A percentile compares a stretch with the other conserved stretches of the same genome.
Conservation (phyloP, 306 rosid species). For the Castanea mollissima region DNA sequence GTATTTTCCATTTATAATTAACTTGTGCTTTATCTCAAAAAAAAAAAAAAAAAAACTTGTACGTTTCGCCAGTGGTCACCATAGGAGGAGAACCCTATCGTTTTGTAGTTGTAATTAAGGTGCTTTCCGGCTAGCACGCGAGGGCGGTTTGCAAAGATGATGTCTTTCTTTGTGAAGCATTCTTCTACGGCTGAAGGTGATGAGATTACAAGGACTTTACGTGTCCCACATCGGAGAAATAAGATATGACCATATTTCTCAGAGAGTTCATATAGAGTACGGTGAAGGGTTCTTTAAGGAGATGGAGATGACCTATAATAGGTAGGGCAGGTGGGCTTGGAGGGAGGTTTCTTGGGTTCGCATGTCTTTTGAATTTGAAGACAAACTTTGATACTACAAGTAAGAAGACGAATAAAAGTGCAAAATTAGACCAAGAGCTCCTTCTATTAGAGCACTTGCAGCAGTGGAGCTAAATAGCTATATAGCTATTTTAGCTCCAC, state of each 20-base stretch:
- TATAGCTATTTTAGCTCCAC: too few species aligned
- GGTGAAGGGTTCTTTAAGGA: slow-evolving; percentile 32
- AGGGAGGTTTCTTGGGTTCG: slow-evolving; percentile 13
- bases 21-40: too few species aligned
- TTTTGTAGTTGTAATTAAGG: slow-evolving; percentile 22
- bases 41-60: too few species aligned
- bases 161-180: slow-evolving; percentile 33
- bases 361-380: too few species aligned
- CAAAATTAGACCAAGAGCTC: background rate
- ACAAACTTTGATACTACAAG: background rate
- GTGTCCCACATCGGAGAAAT: slow-evolving; percentile 24
- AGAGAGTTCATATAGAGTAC: slow-evolving; percentile 9
- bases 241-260: slow-evolving; percentile 23
- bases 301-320: slow-evolving; percentile 38
- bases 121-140: slow-evolving; percentile 6
- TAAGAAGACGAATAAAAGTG: background rate
- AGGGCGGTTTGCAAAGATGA: slow-evolving; percentile 33
- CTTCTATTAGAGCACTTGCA: too few species aligned
- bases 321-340: slow-evolving; percentile 36
- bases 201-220: slow-evolving; percentile 16
- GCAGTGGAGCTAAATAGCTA: too few species aligned
- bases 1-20: too few species aligned
- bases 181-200: slow-evolving; percentile 23
- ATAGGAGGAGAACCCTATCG: slow-evolving; percentile 17
- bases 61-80: slow-evolving; percentile 41